A percentile compares a stretch with the other conserved stretches of the same genome.
phyloP scores from a whole-genome alignment of 2,329 filamentous ascomycete genomes.

The Claviceps pazoutovae region DNA sequence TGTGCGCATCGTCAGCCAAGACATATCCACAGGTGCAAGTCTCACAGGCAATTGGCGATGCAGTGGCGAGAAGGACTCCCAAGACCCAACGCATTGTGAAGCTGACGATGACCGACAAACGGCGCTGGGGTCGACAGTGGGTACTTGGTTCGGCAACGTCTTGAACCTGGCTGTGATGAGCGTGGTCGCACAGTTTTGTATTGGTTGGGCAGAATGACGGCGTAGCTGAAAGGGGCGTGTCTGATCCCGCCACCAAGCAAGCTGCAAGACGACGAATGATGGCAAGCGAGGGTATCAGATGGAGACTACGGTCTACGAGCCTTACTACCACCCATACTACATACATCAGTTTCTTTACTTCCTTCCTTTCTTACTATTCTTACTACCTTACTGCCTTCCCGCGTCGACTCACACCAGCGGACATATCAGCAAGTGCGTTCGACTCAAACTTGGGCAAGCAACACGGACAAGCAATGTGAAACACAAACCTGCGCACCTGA shows the following conservation, averaged over 20 bases:
- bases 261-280: no score
- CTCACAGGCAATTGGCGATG: slow-evolving; percentile 7
- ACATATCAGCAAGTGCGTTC: background rate
- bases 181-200: background rate
- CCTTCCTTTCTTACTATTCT: background rate
- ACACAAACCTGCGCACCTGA: no score
- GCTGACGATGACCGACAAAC: background rate
- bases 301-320: no score
- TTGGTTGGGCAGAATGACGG: background rate
- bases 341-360: background rate
- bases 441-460: no score
- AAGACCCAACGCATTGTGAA: background rate
- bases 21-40: slow-evolving; percentile 64
- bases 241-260: background rate
- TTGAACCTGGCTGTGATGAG: background rate
- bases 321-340: no score
- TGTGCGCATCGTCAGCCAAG: slow-evolving; percentile 28
- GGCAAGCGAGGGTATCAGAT: no score
- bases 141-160: no score
- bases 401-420: no score
- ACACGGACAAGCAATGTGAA: no score
- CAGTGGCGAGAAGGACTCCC: slow-evolving; percentile 3
- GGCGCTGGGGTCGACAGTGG: background rate
- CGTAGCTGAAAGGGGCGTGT: background rate
- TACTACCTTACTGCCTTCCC: background rate